Base-by-base conservation (phyloP, 1,284 basidiomycete species). In the Leccinum subrobustum region DNA sequence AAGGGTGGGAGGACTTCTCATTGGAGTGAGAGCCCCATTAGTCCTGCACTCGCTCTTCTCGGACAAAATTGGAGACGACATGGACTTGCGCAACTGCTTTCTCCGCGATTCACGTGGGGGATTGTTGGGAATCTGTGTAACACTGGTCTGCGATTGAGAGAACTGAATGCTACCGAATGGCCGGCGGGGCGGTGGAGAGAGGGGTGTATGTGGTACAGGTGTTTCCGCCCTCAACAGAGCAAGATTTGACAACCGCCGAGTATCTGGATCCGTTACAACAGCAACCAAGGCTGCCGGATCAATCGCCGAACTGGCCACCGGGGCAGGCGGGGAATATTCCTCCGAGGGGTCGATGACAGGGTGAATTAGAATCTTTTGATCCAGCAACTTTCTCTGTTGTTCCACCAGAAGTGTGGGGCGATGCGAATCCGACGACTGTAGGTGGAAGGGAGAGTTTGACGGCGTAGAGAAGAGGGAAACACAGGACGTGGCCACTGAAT, bases 151-250 rank as follows among this genome's bases (percentile, higher is more conserved):
- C 0, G 85, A 87, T 37, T 77, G 72, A 3, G 86, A 86, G 65
- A 81, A 81, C 18, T 80, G 65, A 7, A 80, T 73, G 56, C 81
- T 83, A 54, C 78, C 67, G 54, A 82, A 67, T 54, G 77, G 75
- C 66, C 78, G 80, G 50, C 87, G 80, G 6, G 87, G 87, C 6
- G 88, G 82, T 18, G 88, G 88, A 0, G 83, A 77, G 31, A 90
- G 77, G 18, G 88, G 85, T 3, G 77, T 83, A 60, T 85, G 74
- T 14, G 79, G 81, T 16, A 77, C 79, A 23, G 85, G 86, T 2
- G 86, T 86, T 58, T 83, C 82, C 8, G 81, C 83, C 23, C 80
- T 85, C 66, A 76, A 73, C 20, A 65, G 55, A 42, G 70, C 68
- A n/a, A 75, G 69, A 18, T 64, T 73, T 8, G 71, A 75, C 39